phyloP scores from a whole-genome alignment of 352 stramenopile species.

The Phytophthora tubulina region DNA sequence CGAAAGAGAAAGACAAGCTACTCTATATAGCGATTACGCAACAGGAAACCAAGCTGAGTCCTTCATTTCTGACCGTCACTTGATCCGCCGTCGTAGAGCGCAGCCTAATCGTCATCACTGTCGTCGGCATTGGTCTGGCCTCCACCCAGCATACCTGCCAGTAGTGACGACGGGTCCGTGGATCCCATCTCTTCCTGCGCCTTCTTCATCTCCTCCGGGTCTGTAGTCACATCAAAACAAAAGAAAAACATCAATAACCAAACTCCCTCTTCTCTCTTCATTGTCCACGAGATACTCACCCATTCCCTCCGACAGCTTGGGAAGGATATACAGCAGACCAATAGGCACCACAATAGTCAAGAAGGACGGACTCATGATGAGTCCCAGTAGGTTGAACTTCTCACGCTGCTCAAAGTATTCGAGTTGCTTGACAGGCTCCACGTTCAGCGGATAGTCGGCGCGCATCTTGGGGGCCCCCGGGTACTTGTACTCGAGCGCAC shows the following conservation, averaged over 20 bases:
- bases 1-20: constrained; percentile 26
- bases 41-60: constrained; percentile 10
- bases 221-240: constrained; percentile 33
- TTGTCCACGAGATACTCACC: constrained; percentile 45
- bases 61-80: constrained; percentile 6
- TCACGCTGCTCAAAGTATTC: constrained; percentile 88
- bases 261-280: neutral
- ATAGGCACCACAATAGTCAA: constrained; percentile 82
- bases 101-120: constrained; percentile 75
- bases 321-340: constrained; percentile 79
- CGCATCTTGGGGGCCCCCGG: constrained; percentile 70
- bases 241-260: constrained; percentile 9
- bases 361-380: constrained; percentile 89
- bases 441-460: constrained; percentile 68
- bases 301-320: constrained; percentile 84
- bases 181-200: constrained; percentile 86
- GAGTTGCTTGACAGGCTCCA: constrained; percentile 73
- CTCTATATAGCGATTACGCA: constrained; percentile 34
- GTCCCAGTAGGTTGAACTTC: constrained; percentile 78
- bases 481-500: constrained; percentile 86
- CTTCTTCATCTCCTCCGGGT: constrained; percentile 90
- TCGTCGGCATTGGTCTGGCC: constrained; percentile 65
- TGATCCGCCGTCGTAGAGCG: neutral
- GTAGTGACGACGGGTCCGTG: constrained; percentile 70
- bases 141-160: constrained; percentile 81